Conservation (phyloP, 352 stramenopile genomes). For the Globisporangium paddicum region DNA sequence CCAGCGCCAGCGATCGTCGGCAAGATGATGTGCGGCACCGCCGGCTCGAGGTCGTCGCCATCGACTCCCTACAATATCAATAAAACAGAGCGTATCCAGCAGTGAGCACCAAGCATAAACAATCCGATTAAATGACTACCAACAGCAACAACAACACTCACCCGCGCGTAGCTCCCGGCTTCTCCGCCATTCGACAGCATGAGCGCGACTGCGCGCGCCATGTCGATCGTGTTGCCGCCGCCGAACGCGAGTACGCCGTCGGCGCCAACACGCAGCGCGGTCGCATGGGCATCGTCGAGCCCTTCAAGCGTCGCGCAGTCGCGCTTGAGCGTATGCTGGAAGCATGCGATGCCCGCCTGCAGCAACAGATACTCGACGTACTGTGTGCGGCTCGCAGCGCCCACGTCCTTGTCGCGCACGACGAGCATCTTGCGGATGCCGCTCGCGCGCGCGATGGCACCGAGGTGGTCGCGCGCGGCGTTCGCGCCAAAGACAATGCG, state of each 20-base stretch:
- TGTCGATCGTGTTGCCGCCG: slow-evolving; percentile 59
- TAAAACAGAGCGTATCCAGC: not conserved
- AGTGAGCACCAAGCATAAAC: not conserved
- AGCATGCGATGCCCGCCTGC: slow-evolving; percentile 61
- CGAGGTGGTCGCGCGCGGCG: slow-evolving; percentile 34
- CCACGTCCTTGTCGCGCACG: slow-evolving; percentile 56
- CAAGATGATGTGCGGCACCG: slow-evolving; percentile 46
- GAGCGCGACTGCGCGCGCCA: slow-evolving; percentile 47
- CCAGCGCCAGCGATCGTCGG: slow-evolving; percentile 55
- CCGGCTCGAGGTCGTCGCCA: slow-evolving; percentile 15
- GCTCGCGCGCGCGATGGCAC: slow-evolving; percentile 23
- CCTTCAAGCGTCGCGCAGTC: slow-evolving; percentile 58
- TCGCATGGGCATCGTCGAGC: slow-evolving; percentile 49
- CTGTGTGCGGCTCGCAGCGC: slow-evolving; percentile 46
- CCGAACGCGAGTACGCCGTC: slow-evolving; percentile 70
- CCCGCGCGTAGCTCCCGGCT: slow-evolving; percentile 26
- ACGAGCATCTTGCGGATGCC: slow-evolving; percentile 70
- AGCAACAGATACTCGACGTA: slow-evolving; percentile 73
- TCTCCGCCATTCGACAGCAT: slow-evolving; percentile 41
- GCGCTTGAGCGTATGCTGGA: slow-evolving; percentile 66
- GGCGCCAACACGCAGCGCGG: slow-evolving; percentile 52
- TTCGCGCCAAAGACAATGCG: slow-evolving; percentile 51
- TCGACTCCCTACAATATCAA: not conserved
- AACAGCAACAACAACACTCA: not conserved
- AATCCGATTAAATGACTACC: too few species aligned